Conservation (phyloP, 2,329 filamentous ascomycete genomes). For the Talaromyces amestolkiae region DNA sequence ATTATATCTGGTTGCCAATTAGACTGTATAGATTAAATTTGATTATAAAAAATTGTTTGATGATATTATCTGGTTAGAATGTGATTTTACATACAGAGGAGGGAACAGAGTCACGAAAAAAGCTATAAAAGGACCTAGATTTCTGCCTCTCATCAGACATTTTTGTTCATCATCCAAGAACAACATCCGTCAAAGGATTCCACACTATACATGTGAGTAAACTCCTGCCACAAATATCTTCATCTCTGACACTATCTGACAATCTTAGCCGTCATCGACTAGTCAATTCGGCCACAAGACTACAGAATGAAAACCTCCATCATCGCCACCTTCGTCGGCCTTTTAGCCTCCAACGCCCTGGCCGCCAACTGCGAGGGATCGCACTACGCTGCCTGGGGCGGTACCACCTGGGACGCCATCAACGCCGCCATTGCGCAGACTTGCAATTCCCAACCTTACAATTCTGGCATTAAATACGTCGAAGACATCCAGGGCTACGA, state of each 20-base stretch:
- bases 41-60: background rate
- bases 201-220: background rate
- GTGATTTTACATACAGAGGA: background rate
- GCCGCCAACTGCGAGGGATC: background rate
- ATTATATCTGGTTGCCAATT: background rate
- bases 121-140: background rate
- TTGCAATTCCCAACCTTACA: background rate
- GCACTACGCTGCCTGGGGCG: background rate
- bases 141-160: background rate
- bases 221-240: background rate
- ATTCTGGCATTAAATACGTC: background rate
- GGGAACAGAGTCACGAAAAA: background rate
- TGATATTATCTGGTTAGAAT: background rate
- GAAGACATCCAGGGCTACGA: background rate
- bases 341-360: background rate
- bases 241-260: background rate
- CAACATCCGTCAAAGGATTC: background rate
- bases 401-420: background rate
- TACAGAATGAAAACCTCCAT: background rate
- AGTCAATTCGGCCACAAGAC: background rate
- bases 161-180: background rate
- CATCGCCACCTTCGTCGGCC: background rate
- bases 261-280: background rate
- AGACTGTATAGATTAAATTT: background rate
- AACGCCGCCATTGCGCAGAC: background rate